Evolutionary conservation across 192 early-diverging fungal genomes (phyloP), one percentile per base, ranked within the genome.

Genomic region (Backusella sp.): DNA sequence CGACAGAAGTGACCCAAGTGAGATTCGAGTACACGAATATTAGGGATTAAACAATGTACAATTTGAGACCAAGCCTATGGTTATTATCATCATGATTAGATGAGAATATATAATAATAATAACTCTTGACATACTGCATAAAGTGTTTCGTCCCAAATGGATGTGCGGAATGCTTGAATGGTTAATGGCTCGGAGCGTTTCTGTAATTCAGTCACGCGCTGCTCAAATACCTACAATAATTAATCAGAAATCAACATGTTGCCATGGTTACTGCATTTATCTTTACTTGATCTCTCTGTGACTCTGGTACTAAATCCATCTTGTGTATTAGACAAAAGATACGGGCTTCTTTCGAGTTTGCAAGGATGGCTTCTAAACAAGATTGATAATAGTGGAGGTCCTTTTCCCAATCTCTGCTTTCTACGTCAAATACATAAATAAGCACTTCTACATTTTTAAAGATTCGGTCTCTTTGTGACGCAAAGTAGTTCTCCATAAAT

Each of bases 381-480:
- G 90, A 91, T 81, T 97, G 93, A 76, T 96, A 98, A 80, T 97
- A 94, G 56, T 89, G 82, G 86, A 98, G 88, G 80, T 99, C 98
- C 80, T 93, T 92, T 77, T 97, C 95, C 65, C 90, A 87, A 74
- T 98, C 96, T 34, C 94, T 87, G 37, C 91, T 93, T 83, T 98
- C 97, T 44, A 98, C 90, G 84, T 99, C 96, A 85, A 99, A 98
- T 70, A 99, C 96, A 76, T 98, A 99, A 77, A 99, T 99, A 19
- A 99, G 88, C n/a, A 99, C 96, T 83, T 99, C 96, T 4, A 99
- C 98, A 83, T 98, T 97, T 56, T 94, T 91, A 82, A 99, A 99
- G 66, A 99, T 96, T 76, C 94, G 94, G 72, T 99, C 97, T 69
- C 93, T 86, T 68, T 98, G 94, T 44, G 94, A 90, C 6, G 92